Evolutionary conservation across 805 yeast species (phyloP), one percentile per base, ranked within the genome.

Genomic region (Kazachstania martiniae): DNA sequence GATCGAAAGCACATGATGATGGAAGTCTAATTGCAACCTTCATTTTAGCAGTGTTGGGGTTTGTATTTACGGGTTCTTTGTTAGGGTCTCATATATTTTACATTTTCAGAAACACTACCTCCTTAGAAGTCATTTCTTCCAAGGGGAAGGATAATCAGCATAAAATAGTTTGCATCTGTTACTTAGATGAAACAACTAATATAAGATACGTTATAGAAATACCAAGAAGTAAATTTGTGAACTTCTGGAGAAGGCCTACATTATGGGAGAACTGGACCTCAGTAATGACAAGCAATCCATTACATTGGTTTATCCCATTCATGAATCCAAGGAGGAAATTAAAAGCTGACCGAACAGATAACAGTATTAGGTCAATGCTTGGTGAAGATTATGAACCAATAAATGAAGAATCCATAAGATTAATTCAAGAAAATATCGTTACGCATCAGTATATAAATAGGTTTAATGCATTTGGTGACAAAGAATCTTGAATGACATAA

Each of bases 121-220:
- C 85, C 0, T 46, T 83, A 9, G 89, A 80, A 40, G 75, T 70
- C 22, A 47, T 77, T 25, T 55, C 35, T 6, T 12, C 24, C 12
- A 23, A 18, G 7, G 23, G 12, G 27, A 25, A 16, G 17, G 24
- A 28, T 18, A 21, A 24, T 19, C 21, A n/a, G n/a, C 9, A 19
- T 12, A 42, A 41, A 28, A 44, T 46, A 29, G 42, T 44, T 31
- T 52, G 26, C 33, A 58, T 58, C 21, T 50, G 55, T 30, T 42
- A 38, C 32, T 30, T 34, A 5, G 58, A 61, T 23, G 46, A 46
- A 7, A 65, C 61, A 9, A 9, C 6, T 8, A 14, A 23, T 1
- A 35, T 43, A 12, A 50, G 76, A 25, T 72, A 61, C 40, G 58
- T 75, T 35, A 49, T 74, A 2, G 49, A 48, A 33, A 56, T 62